phyloP scores from a whole-genome alignment of 176 grass and related monocot species.

The Otatea glauca region DNA sequence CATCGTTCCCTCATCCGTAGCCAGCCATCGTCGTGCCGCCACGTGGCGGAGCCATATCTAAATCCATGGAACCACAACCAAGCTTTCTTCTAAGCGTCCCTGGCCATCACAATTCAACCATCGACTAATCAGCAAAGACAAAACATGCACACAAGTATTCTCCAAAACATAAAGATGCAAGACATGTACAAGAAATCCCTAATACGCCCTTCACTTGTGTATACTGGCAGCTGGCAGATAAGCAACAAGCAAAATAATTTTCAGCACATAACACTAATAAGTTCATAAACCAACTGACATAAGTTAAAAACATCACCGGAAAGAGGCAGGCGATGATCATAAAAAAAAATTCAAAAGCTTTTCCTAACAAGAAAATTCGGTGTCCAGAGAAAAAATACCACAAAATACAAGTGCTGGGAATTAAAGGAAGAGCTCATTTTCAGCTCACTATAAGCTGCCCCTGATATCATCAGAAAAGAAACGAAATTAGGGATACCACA shows the following conservation, averaged over 20 bases:
- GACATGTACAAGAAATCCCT: neutral
- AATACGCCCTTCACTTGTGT: neutral
- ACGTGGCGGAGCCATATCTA: conserved; percentile 82
- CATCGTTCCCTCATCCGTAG: conserved; percentile 78
- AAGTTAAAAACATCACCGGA: neutral
- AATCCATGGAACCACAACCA: conserved; percentile 67
- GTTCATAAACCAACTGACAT: neutral
- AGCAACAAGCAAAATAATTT: neutral
- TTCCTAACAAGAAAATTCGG: conserved; percentile 33
- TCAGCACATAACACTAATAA: neutral
- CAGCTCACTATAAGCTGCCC: conserved; percentile 42
- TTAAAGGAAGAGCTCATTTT: conserved; percentile 54
- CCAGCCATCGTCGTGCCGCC: conserved; percentile 64
- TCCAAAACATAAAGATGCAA: conserved; percentile 9
- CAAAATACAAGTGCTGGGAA: conserved; percentile 41
- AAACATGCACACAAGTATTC: conserved; percentile 21
- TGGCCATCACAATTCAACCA: conserved; percentile 44
- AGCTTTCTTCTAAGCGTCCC: conserved; percentile 60
- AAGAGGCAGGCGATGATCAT: neutral
- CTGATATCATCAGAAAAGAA: conserved; percentile 61
- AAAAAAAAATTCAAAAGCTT: neutral
- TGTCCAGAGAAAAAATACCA: conserved; percentile 28
- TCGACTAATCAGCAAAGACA: conserved; percentile 14
- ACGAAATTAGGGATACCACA: conserved; percentile 51
- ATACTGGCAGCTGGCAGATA: conserved; percentile 6